These are phyloP conservation scores for Thinopyrum obtusiflorum DNA, from an alignment of 202 grass and related monocot species.

Conservation along the genomic window DNA sequence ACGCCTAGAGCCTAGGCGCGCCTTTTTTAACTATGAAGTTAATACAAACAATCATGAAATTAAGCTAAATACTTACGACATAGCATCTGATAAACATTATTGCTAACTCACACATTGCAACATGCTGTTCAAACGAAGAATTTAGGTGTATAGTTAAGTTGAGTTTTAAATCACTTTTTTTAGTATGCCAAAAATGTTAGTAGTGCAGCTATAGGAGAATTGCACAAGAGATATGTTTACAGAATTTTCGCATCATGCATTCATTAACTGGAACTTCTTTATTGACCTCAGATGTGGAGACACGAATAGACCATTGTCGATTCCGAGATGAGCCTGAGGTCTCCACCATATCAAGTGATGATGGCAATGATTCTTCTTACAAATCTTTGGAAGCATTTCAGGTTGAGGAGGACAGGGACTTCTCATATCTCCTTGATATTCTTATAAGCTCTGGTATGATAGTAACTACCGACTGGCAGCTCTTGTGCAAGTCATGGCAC, in stretches of 20 bases:
- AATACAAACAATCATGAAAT: not conserved
- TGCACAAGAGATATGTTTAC: slow-evolving; percentile 9
- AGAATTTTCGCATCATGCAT: slow-evolving; percentile 14
- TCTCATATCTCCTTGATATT: slow-evolving; percentile 88
- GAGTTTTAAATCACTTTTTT: not conserved
- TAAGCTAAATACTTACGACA: not conserved
- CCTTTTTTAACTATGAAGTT: no score
- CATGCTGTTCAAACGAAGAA: not conserved
- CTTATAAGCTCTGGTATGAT: slow-evolving; percentile 82
- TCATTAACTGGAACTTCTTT: slow-evolving; percentile 23
- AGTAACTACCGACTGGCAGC: slow-evolving; percentile 39
- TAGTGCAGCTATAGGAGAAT: not conserved
- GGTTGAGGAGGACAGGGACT: slow-evolving; percentile 87
- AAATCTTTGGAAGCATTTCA: slow-evolving; percentile 65
- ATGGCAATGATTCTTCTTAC: slow-evolving; percentile 44
- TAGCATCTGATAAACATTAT: not conserved
- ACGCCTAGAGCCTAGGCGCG: no score
- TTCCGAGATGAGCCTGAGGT: slow-evolving; percentile 48
- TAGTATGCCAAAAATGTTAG: not conserved
- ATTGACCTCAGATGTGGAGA: slow-evolving; percentile 20
- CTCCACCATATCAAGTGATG: slow-evolving; percentile 42
- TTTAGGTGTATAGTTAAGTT: not conserved
- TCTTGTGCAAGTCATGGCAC: slow-evolving; percentile 49
- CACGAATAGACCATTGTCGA: slow-evolving; percentile 21
- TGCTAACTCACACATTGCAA: not conserved